Conservation (phyloP, 2,329 filamentous ascomycete species). For the Plectosphaerella plurivora region DNA sequence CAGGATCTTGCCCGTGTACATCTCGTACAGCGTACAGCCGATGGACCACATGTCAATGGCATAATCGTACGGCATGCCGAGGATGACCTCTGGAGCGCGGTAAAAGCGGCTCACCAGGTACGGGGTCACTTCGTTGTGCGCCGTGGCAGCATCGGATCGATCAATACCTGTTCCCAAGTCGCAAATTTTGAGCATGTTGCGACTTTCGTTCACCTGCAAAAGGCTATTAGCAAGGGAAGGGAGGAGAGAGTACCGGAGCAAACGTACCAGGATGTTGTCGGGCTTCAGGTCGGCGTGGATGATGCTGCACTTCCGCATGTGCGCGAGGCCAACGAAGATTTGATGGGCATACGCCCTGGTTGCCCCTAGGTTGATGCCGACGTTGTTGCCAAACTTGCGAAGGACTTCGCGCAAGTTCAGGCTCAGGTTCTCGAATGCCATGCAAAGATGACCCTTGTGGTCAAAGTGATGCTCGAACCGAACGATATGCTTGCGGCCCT, state of each 20-base stretch:
- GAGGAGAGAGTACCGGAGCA: background rate
- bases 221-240: slow-evolving; percentile 19
- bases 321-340: slow-evolving; percentile 83
- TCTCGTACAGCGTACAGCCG: slow-evolving; percentile 92
- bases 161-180: slow-evolving; percentile 96
- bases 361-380: slow-evolving; percentile 84
- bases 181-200: slow-evolving; percentile 86
- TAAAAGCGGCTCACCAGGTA: slow-evolving; percentile 98
- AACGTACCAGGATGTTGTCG: slow-evolving; percentile 81
- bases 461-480: slow-evolving; percentile 84
- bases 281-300: slow-evolving; percentile 96
- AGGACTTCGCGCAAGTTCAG: slow-evolving; percentile 91
- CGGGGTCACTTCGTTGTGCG: slow-evolving; percentile 79
- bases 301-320: slow-evolving; percentile 88
- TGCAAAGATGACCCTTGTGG: slow-evolving; percentile 91
- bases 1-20: slow-evolving; percentile 96
- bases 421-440: slow-evolving; percentile 93
- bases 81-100: slow-evolving; percentile 91
- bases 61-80: slow-evolving; percentile 94
- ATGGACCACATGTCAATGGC: slow-evolving; percentile 97
- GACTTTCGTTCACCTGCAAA: slow-evolving; percentile 67
- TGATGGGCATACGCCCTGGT: slow-evolving; percentile 89
- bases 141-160: slow-evolving; percentile 68
- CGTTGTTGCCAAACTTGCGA: slow-evolving; percentile 92
- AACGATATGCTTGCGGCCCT: slow-evolving; percentile 89